A percentile compares a stretch with the other conserved stretches of the same genome.
These are phyloP conservation scores for Jacaranda mimosifolia DNA, from an alignment of 257 asterid species.

Conservation along the genomic window DNA sequence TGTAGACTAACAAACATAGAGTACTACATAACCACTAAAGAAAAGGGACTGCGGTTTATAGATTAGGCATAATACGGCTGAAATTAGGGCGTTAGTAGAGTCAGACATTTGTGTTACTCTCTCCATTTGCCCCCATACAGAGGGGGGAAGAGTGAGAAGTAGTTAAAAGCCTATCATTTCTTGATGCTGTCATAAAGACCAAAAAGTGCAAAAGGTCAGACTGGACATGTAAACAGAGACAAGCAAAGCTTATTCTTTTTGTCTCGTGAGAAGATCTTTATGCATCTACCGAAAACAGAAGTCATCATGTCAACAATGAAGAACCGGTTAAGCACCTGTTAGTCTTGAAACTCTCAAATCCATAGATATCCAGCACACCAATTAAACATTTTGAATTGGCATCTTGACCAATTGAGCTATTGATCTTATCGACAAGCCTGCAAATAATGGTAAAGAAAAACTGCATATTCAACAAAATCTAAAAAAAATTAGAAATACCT, in stretches of 20 bases:
- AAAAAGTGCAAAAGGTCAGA: too few relatives aligned
- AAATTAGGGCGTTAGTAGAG: too few relatives aligned
- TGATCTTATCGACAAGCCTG: slow-evolving; percentile 68
- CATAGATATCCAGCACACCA: too few relatives aligned
- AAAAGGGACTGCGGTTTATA: not conserved
- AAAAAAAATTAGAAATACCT: too few relatives aligned
- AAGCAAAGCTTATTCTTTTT: slow-evolving; percentile 5
- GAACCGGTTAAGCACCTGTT: not conserved
- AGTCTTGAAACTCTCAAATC: too few relatives aligned
- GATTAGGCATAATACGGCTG: not conserved
- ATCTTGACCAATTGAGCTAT: slow-evolving; percentile 62
- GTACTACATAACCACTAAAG: not conserved
- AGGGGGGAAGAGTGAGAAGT: too few relatives aligned
- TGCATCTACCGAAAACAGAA: not conserved
- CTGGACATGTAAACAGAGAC: not conserved
- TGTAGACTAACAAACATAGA: not conserved
- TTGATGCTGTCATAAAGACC: too few relatives aligned
- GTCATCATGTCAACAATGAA: slow-evolving; percentile 35
- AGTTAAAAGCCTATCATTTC: too few relatives aligned
- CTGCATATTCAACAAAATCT: not conserved
- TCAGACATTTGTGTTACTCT: too few relatives aligned
- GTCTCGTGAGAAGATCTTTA: not conserved
- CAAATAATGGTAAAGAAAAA: slow-evolving; percentile 9
- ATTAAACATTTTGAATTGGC: not conserved
- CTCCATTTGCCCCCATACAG: too few relatives aligned